These are phyloP conservation scores for Sporisorium iseilematis-ciliati DNA, from an alignment of 1,284 basidiomycete species.

Conservation along the genomic window DNA sequence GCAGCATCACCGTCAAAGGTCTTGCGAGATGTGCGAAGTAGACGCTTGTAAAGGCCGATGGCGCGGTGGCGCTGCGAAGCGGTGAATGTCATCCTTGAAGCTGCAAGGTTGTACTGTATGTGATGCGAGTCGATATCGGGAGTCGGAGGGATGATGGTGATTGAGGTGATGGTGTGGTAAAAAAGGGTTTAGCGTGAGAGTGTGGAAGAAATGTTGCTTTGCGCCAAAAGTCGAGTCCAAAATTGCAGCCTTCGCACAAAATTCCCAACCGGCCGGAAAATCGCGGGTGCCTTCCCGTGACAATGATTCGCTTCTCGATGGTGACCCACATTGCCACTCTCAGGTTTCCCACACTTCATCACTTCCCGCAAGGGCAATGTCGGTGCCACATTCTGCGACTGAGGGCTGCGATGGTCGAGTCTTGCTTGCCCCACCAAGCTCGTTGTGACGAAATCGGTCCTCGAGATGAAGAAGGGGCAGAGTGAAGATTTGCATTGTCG, in stretches of 20 bases:
- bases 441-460: neutral
- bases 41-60: constrained; percentile 62
- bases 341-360: neutral
- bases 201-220: constrained; percentile 11
- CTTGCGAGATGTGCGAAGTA: constrained; percentile 61
- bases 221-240: neutral
- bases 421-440: constrained; percentile 3
- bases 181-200: constrained; percentile 2
- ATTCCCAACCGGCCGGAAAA: constrained; percentile 21
- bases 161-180: neutral
- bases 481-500: constrained; percentile 10
- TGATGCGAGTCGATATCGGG: neutral
- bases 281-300: neutral
- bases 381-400: neutral
- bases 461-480: constrained; percentile 7
- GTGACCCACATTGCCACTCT: constrained; percentile 7
- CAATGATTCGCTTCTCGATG: neutral
- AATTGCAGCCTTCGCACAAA: constrained; percentile 1
- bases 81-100: constrained; percentile 44
- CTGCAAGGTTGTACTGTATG: too few species aligned
- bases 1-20: constrained; percentile 58
- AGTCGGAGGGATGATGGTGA: neutral
- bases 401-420: neutral
- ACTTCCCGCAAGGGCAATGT: neutral
- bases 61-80: constrained; percentile 58